Conservation (phyloP, 1,139 yeast species). For the Sugiyamaella paludigena region DNA sequence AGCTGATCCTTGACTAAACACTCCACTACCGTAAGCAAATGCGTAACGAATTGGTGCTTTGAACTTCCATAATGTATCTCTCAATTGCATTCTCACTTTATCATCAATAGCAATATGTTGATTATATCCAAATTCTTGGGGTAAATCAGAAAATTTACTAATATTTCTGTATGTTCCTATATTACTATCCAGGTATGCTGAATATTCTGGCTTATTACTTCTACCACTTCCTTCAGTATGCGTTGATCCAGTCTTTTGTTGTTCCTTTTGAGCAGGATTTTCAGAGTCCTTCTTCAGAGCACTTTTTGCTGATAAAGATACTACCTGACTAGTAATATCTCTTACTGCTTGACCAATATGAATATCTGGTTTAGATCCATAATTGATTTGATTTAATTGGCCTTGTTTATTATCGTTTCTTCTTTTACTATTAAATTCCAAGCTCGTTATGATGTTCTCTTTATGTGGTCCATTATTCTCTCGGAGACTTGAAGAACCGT, state of each 20-base stretch:
- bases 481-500: background rate
- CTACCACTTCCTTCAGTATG: too few relatives aligned
- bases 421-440: too few relatives aligned
- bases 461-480: background rate
- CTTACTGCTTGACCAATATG: too few relatives aligned
- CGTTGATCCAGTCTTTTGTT: too few relatives aligned
- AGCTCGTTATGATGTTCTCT: too few relatives aligned
- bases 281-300: too few relatives aligned
- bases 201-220: background rate
- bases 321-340: too few relatives aligned
- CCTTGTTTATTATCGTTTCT: too few relatives aligned
- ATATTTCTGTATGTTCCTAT: conserved; percentile 27
- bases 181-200: conserved; percentile 28
- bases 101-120: conserved; percentile 53
- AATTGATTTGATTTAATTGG: too few relatives aligned
- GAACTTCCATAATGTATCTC: conserved; percentile 54
- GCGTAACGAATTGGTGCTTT: conserved; percentile 69
- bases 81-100: conserved; percentile 48
- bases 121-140: conserved; percentile 55
- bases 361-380: too few relatives aligned
- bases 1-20: conserved; percentile 67
- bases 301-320: too few relatives aligned
- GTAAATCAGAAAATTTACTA: conserved; percentile 48
- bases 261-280: too few relatives aligned
- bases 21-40: conserved; percentile 96